Evolutionary conservation across 1,139 yeast genomes (phyloP).

Genomic region (Yamadazyma epiphylla): DNA sequence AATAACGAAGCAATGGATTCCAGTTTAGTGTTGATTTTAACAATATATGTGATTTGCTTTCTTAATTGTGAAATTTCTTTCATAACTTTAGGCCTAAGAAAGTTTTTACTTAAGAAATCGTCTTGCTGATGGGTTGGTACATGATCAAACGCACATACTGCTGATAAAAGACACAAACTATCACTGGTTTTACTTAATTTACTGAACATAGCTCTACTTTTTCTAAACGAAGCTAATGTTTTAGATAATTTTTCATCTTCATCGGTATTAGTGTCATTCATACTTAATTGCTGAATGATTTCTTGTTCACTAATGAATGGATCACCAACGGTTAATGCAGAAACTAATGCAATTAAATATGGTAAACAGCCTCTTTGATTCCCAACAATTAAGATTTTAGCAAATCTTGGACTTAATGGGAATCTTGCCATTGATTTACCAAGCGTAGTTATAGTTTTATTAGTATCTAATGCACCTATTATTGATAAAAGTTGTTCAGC

Average conservation of each 20-base stretch:
- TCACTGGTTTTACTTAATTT: conserved; percentile 72
- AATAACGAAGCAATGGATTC: conserved; percentile 54
- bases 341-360: conserved; percentile 83
- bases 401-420: conserved; percentile 91
- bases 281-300: conserved; percentile 27
- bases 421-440: conserved; percentile 87
- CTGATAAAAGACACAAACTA: conserved; percentile 70
- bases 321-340: conserved; percentile 92
- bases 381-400: conserved; percentile 85
- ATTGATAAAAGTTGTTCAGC: conserved; percentile 69
- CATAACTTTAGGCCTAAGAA: conserved; percentile 69
- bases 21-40: conserved; percentile 56
- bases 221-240: conserved; percentile 44
- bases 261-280: conserved; percentile 10
- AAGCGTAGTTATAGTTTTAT: conserved; percentile 58
- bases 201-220: conserved; percentile 58
- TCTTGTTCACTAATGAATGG: conserved; percentile 79
- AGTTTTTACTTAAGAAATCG: conserved; percentile 54
- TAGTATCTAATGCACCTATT: conserved; percentile 73
- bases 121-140: conserved; percentile 44
- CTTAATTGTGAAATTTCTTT: conserved; percentile 82
- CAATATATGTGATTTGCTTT: conserved; percentile 72
- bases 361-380: conserved; percentile 85
- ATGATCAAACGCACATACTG: conserved; percentile 87
- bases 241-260: conserved; percentile 34